Evolutionary conservation across 2,329 filamentous ascomycete species (phyloP).

Genomic region (Orbilia ellipsospora): DNA sequence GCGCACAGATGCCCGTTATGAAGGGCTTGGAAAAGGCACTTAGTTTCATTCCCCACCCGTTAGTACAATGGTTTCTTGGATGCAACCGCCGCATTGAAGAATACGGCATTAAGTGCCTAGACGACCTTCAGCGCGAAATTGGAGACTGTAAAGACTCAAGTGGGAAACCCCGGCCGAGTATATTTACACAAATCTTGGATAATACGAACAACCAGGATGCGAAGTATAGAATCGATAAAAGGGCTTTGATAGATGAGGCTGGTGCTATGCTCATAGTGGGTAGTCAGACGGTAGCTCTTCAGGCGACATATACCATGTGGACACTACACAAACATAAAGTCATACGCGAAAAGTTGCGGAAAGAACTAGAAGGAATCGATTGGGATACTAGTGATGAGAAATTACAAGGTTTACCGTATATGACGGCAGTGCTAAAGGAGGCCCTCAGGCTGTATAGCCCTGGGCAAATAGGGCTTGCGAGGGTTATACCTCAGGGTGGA

Average conservation of each 20-base stretch:
- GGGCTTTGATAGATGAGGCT: constrained; percentile 6
- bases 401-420: constrained; percentile 19
- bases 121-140: constrained; percentile 2
- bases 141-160: constrained; percentile 15
- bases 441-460: constrained; percentile 25
- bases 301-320: constrained; percentile 11
- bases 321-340: constrained; percentile 1
- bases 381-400: constrained; percentile 12
- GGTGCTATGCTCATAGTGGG: constrained; percentile 3
- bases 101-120: constrained; percentile 11
- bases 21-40: background rate
- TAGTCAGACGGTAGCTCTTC: constrained; percentile 3
- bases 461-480: constrained; percentile 5
- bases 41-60: constrained; percentile 12
- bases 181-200: constrained; percentile 16
- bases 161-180: constrained; percentile 12
- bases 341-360: constrained; percentile 3
- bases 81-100: background rate
- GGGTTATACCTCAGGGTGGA: constrained; percentile 21
- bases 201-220: constrained; percentile 16
- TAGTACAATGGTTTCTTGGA: constrained; percentile 18
- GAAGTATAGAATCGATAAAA: constrained; percentile 17
- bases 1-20: constrained; percentile 1
- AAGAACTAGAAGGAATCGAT: constrained; percentile 1
- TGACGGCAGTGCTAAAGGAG: constrained; percentile 19